Evolutionary conservation across 1,139 yeast species (phyloP).

Genomic region (Pneumocystis oryctolagi): DNA sequence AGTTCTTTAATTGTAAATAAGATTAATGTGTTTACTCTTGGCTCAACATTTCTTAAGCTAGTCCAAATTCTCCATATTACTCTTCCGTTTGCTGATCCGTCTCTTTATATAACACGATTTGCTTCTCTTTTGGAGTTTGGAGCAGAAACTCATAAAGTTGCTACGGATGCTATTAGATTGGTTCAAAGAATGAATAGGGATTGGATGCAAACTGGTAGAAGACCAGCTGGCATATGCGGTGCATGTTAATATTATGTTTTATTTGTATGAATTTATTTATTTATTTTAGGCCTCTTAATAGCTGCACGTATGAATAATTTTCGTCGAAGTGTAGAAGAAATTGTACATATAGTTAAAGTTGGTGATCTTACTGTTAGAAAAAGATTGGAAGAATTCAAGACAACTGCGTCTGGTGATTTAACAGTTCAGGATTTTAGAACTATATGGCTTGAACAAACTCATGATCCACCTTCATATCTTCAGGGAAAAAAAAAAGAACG

Average conservation of each 20-base stretch:
- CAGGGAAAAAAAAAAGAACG: conserved; percentile 31
- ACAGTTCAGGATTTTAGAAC: conserved; percentile 61
- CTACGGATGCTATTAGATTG: conserved; percentile 69
- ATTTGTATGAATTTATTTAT: not conserved
- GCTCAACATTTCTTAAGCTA: conserved; percentile 86
- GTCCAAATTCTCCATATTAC: conserved; percentile 63
- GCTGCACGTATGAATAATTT: conserved; percentile 96
- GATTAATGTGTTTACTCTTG: conserved; percentile 82
- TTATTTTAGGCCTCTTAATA: conserved; percentile 33
- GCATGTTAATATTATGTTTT: conserved; percentile 40
- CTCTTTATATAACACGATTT: conserved; percentile 82
- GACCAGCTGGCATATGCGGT: conserved; percentile 98
- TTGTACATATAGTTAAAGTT: conserved; percentile 88
- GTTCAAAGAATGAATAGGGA: conserved; percentile 87
- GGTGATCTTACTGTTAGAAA: conserved; percentile 88
- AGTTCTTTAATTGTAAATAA: not conserved
- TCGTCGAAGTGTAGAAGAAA: conserved; percentile 80
- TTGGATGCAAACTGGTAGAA: conserved; percentile 91
- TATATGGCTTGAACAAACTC: conserved; percentile 32
- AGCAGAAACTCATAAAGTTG: conserved; percentile 47
- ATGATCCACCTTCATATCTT: conserved; percentile 72
- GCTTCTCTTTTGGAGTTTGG: conserved; percentile 70
- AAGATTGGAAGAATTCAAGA: conserved; percentile 72
- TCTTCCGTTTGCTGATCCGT: conserved; percentile 84
- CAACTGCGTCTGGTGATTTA: conserved; percentile 57